Evolutionary conservation across 2,329 filamentous ascomycete species (phyloP), one percentile per base, ranked within the genome.

Genomic region (Ophiostoma sp.): DNA sequence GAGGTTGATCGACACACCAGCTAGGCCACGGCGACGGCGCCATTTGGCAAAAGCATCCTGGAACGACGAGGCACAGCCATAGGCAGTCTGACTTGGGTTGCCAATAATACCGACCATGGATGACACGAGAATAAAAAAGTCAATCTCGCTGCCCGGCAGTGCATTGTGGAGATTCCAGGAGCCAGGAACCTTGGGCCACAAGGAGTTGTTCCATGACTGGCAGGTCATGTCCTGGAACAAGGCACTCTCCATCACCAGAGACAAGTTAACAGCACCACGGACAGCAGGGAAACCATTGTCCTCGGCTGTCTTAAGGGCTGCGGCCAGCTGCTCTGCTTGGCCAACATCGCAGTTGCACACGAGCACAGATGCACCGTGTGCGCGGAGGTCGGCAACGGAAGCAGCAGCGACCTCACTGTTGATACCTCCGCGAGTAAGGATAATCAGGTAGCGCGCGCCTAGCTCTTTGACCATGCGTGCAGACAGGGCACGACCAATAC

Each of bases 11-110:
- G 75, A 72, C 13, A 76, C 73, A 13, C 79, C 82, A 0, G 75
- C 72, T 0, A 80, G 76, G 2, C 80, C 79, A 0, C 74, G 75
- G 1, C 39, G 54, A 2, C 74, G 74, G 3, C 81, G 78, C 71
- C 79, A 81, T 11, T 72, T 71, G 4, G 78, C 78, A 48, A 83
- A 79, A 1, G 78, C 76, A 67, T 82, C 79, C 31, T 81, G 75
- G 76, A 80, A 83, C 4, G 77, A 72, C 71, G 82, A 83, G 11
- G 75, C 81, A 0, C 81, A 79, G 1, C 78, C 76, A 69, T 84
- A 83, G 69, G 80, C 81, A 36, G 78, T 75, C 68, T 83, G 81
- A 1, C 76, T 77, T n/a, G 76, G 75, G 60, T 76, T 76, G 6
- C 79, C 80, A 2, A 79, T 68, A 8, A 79, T 73, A 36, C 78